Evolutionary conservation across 257 asterid genomes (phyloP).

Genomic region (Solanum pinnatisectum): DNA sequence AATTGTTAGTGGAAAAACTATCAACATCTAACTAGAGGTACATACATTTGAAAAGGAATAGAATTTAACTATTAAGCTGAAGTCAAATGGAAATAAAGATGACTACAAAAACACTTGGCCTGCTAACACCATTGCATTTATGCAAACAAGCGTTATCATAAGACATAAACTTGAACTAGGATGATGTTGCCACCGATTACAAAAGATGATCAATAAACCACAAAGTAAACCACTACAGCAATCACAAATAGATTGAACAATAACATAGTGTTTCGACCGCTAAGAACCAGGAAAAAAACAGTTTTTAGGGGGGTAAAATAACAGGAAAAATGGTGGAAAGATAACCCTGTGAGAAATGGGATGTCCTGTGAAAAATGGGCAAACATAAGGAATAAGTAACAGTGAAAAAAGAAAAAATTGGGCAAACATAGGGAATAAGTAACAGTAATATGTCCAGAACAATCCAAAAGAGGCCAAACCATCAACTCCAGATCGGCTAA

Average conservation of each 20-base stretch:
- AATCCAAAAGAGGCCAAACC: conserved; percentile 20
- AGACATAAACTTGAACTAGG: background rate
- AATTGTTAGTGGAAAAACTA: background rate
- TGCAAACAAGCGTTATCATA: background rate
- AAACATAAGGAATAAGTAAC: conserved; percentile 10
- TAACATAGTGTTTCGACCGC: background rate
- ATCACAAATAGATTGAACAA: background rate
- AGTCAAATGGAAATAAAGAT: background rate
- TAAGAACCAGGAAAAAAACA: background rate
- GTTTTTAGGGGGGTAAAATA: background rate
- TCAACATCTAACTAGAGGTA: background rate
- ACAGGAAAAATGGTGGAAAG: background rate
- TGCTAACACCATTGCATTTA: background rate
- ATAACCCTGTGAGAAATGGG: background rate
- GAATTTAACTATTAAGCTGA: background rate
- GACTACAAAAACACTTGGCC: background rate
- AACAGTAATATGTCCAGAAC: conserved; percentile 16
- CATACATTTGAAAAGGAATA: background rate
- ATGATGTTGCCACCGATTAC: background rate
- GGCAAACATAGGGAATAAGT: conserved; percentile 14
- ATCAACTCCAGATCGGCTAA: conserved; percentile 8
- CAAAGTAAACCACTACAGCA: background rate
- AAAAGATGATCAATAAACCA: background rate
- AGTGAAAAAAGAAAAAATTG: background rate
- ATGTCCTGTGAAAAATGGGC: background rate